Evolutionary conservation across 176 grass and related monocot genomes (phyloP), one percentile per base, ranked within the genome.

Genomic region (Eremochloa ophiuroides): DNA sequence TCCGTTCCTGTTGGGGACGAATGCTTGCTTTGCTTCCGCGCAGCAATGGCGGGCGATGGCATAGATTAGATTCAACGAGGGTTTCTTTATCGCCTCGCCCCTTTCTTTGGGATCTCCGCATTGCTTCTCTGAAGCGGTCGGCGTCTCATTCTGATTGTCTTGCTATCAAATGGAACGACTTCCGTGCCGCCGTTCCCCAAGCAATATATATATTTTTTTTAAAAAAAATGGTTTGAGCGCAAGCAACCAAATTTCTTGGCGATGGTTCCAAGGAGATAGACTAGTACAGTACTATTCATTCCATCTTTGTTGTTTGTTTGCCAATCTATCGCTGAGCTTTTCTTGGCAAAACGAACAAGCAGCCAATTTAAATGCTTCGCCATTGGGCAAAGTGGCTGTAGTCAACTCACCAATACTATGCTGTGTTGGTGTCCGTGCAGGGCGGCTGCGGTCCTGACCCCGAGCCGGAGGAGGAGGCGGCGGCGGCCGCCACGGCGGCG

Each of bases 371-470:
- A 34, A 4, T 33, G 14, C 56, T 78, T 67, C 3, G 65, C 47
- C 65, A 69, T 81, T 71, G 48, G 42, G 44, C 77, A 80, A 68
- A 39, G 31, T 20, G 42, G 7, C 0, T 63, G 5, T 64, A 74
- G 12, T 39, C 33, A 40, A 30, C 67, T 82, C 51, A 82, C 67
- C 66, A 53, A 26, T 53, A n/a, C 14, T 4, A 1, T 8, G 0
- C n/a, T 9, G 7, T 42, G 31, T 8, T 15, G 0, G 1, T 35
- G 25, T 59, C 6, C 30, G 53, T 77, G 79, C 79, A 87, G 75
- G 81, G 87, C 42, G 85, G 71, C 14, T 78, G 87, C 87, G 89
- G 82, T 20, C 86, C 88, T 22, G 88, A 83, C 42, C 86, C 84
- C 2, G 88, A 83, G 84, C 68, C 61, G 48, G 88, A 86, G 68